A percentile compares a stretch with the other conserved stretches of the same genome.
phyloP scores from a whole-genome alignment of 1,284 basidiomycete genomes.

The Erythrobasidium hasegawianum region DNA sequence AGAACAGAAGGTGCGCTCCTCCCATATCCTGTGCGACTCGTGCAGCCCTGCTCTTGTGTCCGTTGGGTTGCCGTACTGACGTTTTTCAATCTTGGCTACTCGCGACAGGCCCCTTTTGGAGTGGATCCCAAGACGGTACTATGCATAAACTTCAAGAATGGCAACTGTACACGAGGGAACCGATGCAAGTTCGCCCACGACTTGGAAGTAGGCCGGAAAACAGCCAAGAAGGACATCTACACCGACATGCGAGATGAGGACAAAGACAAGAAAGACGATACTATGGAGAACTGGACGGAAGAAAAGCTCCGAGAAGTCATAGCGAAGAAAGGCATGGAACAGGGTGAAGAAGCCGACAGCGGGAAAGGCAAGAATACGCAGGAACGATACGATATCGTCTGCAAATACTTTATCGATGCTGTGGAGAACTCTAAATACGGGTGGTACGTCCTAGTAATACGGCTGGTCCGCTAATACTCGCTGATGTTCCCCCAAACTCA shows the following conservation, averaged over 20 bases:
- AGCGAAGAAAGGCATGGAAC: conserved; percentile 62
- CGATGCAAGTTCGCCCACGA: conserved; percentile 87
- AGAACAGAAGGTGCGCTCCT: conserved; percentile 48
- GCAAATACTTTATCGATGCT: conserved; percentile 94
- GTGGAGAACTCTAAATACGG: conserved; percentile 82
- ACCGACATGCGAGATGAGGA: conserved; percentile 77
- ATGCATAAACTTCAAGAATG: conserved; percentile 86
- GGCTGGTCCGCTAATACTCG: too few relatives aligned
- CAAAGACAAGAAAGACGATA: conserved; percentile 55
- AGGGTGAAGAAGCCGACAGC: conserved; percentile 14
- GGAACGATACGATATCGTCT: conserved; percentile 66
- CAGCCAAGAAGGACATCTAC: conserved; percentile 95
- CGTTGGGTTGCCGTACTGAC: conserved; percentile 52
- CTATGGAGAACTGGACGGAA: conserved; percentile 98
- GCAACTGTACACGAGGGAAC: conserved; percentile 59
- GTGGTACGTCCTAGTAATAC: too few relatives aligned
- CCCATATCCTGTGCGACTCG: too few relatives aligned
- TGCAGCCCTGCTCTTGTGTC: too few relatives aligned
- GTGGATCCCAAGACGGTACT: conserved; percentile 90
- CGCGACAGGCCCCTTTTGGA: conserved; percentile 79
- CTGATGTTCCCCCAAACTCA: too few relatives aligned
- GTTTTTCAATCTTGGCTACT: conserved; percentile 54
- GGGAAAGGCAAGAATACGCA: conserved; percentile 34
- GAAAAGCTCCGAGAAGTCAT: conserved; percentile 85
- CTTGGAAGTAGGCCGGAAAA: conserved; percentile 78